Conservation (phyloP, 148 eudicot genomes). For the Cornus kousa region DNA sequence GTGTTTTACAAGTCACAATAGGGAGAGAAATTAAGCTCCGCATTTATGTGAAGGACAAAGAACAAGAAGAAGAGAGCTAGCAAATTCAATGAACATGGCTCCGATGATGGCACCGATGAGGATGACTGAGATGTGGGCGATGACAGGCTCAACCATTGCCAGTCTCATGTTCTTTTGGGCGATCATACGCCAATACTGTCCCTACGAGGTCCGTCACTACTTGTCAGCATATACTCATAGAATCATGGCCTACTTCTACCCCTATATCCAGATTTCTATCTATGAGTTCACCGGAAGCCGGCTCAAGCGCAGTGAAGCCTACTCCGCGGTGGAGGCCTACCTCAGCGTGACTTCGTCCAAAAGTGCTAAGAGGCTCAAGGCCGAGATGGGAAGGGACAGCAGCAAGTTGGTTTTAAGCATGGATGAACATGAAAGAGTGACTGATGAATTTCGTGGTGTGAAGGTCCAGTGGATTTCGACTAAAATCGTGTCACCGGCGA, state of each 20-base stretch:
- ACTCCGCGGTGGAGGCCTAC: conserved; percentile 36
- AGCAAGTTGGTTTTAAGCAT: conserved; percentile 28
- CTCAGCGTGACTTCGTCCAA: conserved; percentile 30
- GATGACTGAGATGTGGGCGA: conserved; percentile 27
- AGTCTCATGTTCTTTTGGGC: conserved; percentile 50
- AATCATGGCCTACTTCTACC: conserved; percentile 20
- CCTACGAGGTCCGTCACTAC: conserved; percentile 27
- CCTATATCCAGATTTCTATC: conserved; percentile 39
- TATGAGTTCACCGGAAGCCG: conserved; percentile 29
- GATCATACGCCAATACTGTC: conserved; percentile 46
- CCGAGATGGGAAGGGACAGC: conserved; percentile 32
- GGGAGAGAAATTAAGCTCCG: no score
- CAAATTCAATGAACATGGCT: background rate
- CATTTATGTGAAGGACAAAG: no score
- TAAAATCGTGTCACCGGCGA: background rate
- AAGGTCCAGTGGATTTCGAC: conserved; percentile 36
- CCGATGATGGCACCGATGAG: background rate
- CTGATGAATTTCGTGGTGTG: conserved; percentile 42
- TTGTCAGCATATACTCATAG: conserved; percentile 16
- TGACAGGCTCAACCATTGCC: conserved; percentile 38
- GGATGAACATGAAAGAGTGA: conserved; percentile 50
- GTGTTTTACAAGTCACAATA: background rate
- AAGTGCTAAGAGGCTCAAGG: conserved; percentile 39
- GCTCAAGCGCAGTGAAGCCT: conserved; percentile 39
- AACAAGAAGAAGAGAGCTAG: no score